phyloP scores from a whole-genome alignment of 2,329 filamentous ascomycete species.

The Cladosporium sp. region DNA sequence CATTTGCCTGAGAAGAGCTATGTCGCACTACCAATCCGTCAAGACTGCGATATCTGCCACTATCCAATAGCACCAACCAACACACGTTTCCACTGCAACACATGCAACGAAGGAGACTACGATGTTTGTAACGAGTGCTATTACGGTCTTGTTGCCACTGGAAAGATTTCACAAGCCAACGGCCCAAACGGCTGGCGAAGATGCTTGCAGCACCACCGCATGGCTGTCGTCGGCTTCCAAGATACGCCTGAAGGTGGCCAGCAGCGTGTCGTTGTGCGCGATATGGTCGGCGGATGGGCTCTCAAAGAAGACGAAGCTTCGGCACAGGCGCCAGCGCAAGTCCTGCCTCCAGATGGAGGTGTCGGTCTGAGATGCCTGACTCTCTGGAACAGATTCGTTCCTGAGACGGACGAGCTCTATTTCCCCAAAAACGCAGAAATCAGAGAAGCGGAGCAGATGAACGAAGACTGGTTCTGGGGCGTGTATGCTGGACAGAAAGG shows the following conservation, averaged over 20 bases:
- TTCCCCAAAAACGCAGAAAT: constrained; percentile 84
- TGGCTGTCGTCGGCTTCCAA: constrained; percentile 75
- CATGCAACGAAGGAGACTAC: constrained; percentile 77
- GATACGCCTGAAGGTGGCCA: constrained; percentile 61
- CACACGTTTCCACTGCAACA: constrained; percentile 74
- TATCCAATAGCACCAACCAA: constrained; percentile 66
- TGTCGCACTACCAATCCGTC: constrained; percentile 59
- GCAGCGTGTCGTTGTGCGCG: constrained; percentile 62
- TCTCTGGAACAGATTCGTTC: constrained; percentile 75
- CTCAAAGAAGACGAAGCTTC: constrained; percentile 48
- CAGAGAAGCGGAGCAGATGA: constrained; percentile 77
- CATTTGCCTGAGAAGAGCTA: constrained; percentile 39
- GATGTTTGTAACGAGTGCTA: constrained; percentile 83
- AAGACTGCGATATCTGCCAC: constrained; percentile 77
- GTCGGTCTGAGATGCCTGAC: constrained; percentile 61
- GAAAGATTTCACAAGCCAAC: constrained; percentile 68
- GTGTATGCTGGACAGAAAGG: constrained; percentile 77
- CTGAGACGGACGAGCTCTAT: constrained; percentile 66
- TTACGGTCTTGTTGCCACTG: constrained; percentile 56
- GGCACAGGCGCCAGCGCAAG: background rate
- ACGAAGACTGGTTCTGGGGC: constrained; percentile 87
- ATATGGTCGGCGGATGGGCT: constrained; percentile 72
- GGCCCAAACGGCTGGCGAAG: constrained; percentile 78
- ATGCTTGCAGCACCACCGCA: constrained; percentile 75
- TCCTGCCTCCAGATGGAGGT: constrained; percentile 64